Conservation (phyloP, 345 rosid genomes). For the Lenwebbia sp. region DNA sequence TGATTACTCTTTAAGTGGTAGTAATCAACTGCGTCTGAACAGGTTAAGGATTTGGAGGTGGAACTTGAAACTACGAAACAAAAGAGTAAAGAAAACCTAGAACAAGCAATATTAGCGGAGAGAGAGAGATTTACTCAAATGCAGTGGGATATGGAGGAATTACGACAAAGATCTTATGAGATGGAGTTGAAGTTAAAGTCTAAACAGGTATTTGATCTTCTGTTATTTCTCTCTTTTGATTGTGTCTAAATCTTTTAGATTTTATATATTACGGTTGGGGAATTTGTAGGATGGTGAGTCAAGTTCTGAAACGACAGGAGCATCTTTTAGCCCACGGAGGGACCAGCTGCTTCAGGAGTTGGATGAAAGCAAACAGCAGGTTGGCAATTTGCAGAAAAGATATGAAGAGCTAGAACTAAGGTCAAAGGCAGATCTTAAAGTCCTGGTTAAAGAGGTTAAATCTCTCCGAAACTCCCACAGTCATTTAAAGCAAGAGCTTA, state of each 20-base stretch:
- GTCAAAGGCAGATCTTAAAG: conserved; percentile 89
- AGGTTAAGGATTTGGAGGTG: conserved; percentile 94
- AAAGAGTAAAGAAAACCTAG: conserved; percentile 82
- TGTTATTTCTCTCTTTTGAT: neutral
- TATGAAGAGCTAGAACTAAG: conserved; percentile 78
- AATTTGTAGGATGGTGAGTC: conserved; percentile 48
- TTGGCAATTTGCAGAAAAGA: conserved; percentile 46
- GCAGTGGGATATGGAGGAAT: conserved; percentile 99
- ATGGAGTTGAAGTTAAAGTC: conserved; percentile 83
- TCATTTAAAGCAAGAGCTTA: conserved; percentile 58
- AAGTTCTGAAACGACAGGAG: conserved; percentile 22
- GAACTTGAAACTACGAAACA: conserved; percentile 84
- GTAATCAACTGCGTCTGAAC: conserved; percentile 9
- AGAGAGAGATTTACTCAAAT: conserved; percentile 81
- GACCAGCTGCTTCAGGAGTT: conserved; percentile 38
- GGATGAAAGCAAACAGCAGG: conserved; percentile 60
- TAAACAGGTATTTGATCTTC: conserved; percentile 36
- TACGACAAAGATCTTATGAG: conserved; percentile 69
- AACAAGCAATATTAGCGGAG: conserved; percentile 81
- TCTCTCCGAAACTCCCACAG: conserved; percentile 63
- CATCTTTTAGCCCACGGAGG: conserved; percentile 23
- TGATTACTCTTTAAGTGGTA: neutral
- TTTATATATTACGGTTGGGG: neutral
- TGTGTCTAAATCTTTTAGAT: neutral
- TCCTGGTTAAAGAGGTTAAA: conserved; percentile 94